These are phyloP conservation scores for Leptographium radiaticola DNA, from an alignment of 2,329 filamentous ascomycete genomes.

Conservation along the genomic window DNA sequence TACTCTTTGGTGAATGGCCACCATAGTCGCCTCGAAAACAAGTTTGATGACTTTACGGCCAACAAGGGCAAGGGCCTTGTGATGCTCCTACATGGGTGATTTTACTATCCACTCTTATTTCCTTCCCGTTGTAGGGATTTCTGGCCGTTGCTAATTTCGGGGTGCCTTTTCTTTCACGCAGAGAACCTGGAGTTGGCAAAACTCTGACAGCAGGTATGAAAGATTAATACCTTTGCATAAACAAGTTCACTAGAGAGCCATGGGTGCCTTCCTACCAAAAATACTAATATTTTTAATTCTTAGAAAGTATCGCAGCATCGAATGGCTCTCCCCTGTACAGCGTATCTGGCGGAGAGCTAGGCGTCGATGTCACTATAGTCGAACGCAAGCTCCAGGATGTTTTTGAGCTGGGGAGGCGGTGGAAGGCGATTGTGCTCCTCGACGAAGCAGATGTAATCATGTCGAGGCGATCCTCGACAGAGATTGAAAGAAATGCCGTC, in stretches of 20 bases:
- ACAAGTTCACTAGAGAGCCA: neutral
- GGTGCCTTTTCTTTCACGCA: neutral
- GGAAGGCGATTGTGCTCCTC: neutral
- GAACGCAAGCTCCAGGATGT: neutral
- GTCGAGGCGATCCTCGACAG: neutral
- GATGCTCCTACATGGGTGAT: neutral
- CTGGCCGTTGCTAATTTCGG: neutral
- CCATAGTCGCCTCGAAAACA: neutral
- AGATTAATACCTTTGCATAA: neutral
- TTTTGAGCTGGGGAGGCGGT: neutral
- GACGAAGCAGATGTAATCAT: neutral
- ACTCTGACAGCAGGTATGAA: neutral
- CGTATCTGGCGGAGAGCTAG: neutral
- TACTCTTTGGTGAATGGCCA: neutral
- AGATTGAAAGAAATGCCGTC: constrained; percentile 1
- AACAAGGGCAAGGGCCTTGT: neutral
- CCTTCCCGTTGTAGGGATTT: neutral
- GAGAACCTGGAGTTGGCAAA: neutral
- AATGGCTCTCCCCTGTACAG: neutral
- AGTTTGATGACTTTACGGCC: neutral
- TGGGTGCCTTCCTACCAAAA: neutral
- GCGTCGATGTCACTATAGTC: neutral
- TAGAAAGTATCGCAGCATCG: neutral
- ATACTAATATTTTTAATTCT: neutral
- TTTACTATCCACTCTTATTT: neutral